Evolutionary conservation across 164 flowering plant genomes (phyloP).

Genomic region (Aristolochia contorta): DNA sequence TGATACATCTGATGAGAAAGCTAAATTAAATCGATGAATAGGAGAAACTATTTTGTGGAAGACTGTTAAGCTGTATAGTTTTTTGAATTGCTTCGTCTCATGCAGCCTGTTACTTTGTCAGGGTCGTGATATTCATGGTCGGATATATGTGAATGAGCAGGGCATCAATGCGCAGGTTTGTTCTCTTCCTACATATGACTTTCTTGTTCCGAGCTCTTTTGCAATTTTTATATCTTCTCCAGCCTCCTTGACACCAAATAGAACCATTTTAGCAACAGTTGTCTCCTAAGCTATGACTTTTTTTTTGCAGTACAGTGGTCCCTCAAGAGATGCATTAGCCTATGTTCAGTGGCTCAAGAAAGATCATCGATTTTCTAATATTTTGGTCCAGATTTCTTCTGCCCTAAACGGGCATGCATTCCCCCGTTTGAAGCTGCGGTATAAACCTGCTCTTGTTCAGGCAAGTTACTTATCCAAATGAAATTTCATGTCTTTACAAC

Average conservation of each 20-base stretch:
- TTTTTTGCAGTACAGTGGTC: slow-evolving; percentile 82
- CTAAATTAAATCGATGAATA: no score
- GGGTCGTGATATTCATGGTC: slow-evolving; percentile 70
- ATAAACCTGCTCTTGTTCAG: slow-evolving; percentile 90
- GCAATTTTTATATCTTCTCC: neutral
- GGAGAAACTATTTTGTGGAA: no score
- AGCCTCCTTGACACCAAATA: neutral
- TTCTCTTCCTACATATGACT: neutral
- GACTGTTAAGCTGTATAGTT: no score
- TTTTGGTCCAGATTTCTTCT: slow-evolving; percentile 77
- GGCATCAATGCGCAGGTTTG: slow-evolving; percentile 94
- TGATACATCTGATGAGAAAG: no score
- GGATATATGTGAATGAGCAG: slow-evolving; percentile 77
- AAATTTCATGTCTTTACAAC: neutral
- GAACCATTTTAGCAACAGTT: neutral
- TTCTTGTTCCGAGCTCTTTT: neutral
- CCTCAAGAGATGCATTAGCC: slow-evolving; percentile 55
- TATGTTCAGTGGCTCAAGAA: slow-evolving; percentile 75
- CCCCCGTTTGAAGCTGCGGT: slow-evolving; percentile 78
- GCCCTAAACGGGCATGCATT: slow-evolving; percentile 71
- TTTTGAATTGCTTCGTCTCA: no score
- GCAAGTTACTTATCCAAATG: slow-evolving; percentile 28
- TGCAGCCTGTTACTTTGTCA: slow-evolving; percentile 7
- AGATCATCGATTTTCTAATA: slow-evolving; percentile 60
- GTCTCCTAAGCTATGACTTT: slow-evolving; percentile 1